Conservation (phyloP, 495 filamentous ascomycete species). For the Aspergillus sclerotiicarbonarius region DNA sequence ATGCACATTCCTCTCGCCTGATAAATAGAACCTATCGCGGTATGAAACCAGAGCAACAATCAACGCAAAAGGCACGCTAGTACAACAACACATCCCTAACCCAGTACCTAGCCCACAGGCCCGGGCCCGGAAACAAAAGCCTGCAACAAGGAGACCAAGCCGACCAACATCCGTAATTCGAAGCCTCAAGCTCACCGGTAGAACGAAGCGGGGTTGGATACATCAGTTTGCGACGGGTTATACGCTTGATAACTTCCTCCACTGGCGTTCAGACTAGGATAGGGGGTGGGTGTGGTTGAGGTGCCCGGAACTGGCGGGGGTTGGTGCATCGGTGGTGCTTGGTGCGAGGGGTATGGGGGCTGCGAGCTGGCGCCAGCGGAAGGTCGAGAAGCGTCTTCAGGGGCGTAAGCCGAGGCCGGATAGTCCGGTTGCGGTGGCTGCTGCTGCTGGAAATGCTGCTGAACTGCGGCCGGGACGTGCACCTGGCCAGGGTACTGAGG, state of each 20-base stretch:
- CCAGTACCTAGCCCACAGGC: background rate
- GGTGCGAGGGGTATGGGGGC: constrained; percentile 46
- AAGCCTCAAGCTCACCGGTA: constrained; percentile 33
- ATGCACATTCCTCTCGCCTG: background rate
- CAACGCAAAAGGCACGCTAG: background rate
- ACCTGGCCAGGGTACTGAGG: constrained; percentile 47
- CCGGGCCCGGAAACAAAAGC: background rate
- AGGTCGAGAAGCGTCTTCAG: constrained; percentile 49
- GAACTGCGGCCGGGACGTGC: constrained; percentile 34
- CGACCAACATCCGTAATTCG: background rate
- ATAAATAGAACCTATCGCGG: background rate
- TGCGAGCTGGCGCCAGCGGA: constrained; percentile 34
- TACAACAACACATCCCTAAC: background rate
- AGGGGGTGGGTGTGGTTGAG: constrained; percentile 43
- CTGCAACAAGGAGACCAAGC: background rate
- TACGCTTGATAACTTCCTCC: constrained; percentile 52
- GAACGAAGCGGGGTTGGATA: constrained; percentile 40
- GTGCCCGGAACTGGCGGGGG: constrained; percentile 42
- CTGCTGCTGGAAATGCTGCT: constrained; percentile 41
- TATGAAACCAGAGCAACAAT: background rate
- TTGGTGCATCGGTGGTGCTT: constrained; percentile 49
- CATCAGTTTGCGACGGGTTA: constrained; percentile 37
- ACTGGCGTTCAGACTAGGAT: constrained; percentile 37
- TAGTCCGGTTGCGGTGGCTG: constrained; percentile 48
- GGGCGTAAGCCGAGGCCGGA: constrained; percentile 57